A percentile compares a stretch with the other conserved stretches of the same genome.
Conservation (phyloP, 1,284 basidiomycete species). For the Boletus mariae region DNA sequence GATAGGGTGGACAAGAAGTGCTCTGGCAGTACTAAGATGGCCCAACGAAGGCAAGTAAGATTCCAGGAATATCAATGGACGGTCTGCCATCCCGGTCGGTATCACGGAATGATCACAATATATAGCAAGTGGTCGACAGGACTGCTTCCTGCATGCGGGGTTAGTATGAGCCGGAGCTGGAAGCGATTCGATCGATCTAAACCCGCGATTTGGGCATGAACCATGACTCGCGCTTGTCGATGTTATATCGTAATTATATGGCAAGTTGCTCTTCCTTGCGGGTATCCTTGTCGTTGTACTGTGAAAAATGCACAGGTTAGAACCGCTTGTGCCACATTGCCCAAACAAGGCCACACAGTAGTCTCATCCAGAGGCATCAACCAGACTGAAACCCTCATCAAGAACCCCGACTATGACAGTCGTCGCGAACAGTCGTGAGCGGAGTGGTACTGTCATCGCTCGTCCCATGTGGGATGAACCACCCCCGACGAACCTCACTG, state of each 20-base stretch:
- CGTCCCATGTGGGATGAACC: conserved; percentile 57
- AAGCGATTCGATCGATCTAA: background rate
- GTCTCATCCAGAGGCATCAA: conserved; percentile 31
- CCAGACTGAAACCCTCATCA: conserved; percentile 35
- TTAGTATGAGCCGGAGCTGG: background rate
- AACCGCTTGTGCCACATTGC: conserved; percentile 23
- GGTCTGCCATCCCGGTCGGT: too few relatives aligned
- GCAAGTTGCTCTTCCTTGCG: background rate
- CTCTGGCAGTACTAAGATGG: too few relatives aligned
- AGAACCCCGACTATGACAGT: conserved; percentile 59
- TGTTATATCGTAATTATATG: background rate
- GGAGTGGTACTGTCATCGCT: conserved; percentile 72
- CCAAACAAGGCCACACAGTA: conserved; percentile 30
- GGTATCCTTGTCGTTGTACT: background rate
- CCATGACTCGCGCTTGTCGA: background rate
- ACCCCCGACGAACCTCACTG: conserved; percentile 20
- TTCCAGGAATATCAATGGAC: too few relatives aligned
- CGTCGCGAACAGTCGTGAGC: conserved; percentile 54
- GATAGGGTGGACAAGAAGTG: too few relatives aligned
- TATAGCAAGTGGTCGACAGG: background rate
- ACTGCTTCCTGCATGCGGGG: too few relatives aligned
- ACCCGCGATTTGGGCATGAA: background rate
- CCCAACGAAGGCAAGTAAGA: too few relatives aligned
- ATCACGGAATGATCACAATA: too few relatives aligned
- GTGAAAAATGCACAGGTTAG: conserved; percentile 3